Evolutionary conservation across 1,284 basidiomycete genomes (phyloP).

Genomic region (Cryptococcus sp.): DNA sequence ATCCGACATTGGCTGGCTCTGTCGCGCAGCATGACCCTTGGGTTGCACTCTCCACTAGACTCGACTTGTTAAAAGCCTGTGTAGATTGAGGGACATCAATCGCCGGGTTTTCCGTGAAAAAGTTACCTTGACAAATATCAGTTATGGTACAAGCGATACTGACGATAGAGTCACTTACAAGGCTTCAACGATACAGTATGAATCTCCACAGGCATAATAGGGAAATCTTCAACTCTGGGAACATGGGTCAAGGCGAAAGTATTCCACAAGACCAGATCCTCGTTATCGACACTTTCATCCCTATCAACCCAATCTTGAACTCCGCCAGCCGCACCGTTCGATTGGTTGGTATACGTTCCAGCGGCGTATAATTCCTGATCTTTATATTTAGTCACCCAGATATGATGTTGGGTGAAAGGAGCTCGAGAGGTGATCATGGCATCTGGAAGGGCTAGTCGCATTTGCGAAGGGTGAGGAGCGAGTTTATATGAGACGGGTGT

Average conservation of each 20-base stretch:
- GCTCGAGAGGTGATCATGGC: slow-evolving; percentile 29
- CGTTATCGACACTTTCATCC: slow-evolving; percentile 44
- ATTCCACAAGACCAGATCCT: slow-evolving; percentile 62
- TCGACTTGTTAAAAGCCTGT: slow-evolving; percentile 39
- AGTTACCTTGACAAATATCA: slow-evolving; percentile 38
- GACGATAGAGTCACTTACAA: slow-evolving; percentile 50
- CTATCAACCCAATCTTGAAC: slow-evolving; percentile 40
- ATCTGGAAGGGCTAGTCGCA: slow-evolving; percentile 45
- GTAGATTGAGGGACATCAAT: slow-evolving; percentile 63
- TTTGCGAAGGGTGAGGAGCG: slow-evolving; percentile 40
- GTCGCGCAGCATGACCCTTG: no score
- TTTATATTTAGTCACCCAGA: slow-evolving; percentile 45
- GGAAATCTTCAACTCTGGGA: slow-evolving; percentile 23
- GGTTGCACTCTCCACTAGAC: no score
- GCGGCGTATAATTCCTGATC: slow-evolving; percentile 46
- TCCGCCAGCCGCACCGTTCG: slow-evolving; percentile 32
- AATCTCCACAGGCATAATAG: slow-evolving; percentile 20
- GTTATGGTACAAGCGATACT: background rate
- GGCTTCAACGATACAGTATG: slow-evolving; percentile 23
- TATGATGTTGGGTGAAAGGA: slow-evolving; percentile 33
- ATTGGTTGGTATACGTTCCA: slow-evolving; percentile 45
- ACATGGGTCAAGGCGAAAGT: slow-evolving; percentile 59
- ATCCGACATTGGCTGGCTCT: no score
- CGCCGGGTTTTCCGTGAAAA: slow-evolving; percentile 77
- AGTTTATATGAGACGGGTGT: slow-evolving; percentile 48